Conservation (phyloP, 2,329 filamentous ascomycete genomes). For the Pseudopyrenochaeta lycopersici region DNA sequence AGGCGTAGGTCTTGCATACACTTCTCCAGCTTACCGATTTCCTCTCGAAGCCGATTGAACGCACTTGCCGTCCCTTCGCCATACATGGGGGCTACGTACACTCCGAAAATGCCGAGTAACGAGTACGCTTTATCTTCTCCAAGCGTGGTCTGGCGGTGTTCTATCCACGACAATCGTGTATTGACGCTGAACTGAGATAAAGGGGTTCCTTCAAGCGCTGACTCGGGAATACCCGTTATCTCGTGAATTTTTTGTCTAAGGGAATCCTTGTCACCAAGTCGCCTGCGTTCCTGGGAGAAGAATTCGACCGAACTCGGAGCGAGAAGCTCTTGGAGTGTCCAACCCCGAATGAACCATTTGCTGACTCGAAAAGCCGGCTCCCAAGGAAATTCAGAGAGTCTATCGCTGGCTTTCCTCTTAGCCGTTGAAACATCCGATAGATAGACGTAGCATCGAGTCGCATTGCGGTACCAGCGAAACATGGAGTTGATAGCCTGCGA, state of each 20-base stretch:
- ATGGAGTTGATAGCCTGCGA: no score
- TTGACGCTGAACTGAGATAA: no score
- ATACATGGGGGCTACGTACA: background rate
- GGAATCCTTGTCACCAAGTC: slow-evolving; percentile 1
- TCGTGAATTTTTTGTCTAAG: background rate
- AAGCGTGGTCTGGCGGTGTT: no score
- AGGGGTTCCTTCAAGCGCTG: background rate
- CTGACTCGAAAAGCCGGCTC: background rate
- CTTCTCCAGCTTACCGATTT: slow-evolving; percentile 10
- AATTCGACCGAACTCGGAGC: slow-evolving; percentile 4
- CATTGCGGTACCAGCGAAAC: no score
- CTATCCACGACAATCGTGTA: no score
- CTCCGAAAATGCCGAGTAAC: background rate
- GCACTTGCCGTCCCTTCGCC: no score
- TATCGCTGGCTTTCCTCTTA: no score
- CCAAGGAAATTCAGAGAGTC: no score
- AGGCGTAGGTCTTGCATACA: slow-evolving; percentile 15
- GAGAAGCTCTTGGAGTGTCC: slow-evolving; percentile 5
- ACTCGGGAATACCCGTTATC: background rate
- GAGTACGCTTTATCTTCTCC: no score
- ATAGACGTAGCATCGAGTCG: no score
- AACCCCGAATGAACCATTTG: slow-evolving; percentile 6
- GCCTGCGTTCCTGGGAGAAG: background rate
- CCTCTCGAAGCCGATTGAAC: no score
- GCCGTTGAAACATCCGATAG: no score